A percentile compares a stretch with the other conserved stretches of the same genome.
phyloP scores from a whole-genome alignment of 345 rosid genomes.

The Lenwebbia sp. region DNA sequence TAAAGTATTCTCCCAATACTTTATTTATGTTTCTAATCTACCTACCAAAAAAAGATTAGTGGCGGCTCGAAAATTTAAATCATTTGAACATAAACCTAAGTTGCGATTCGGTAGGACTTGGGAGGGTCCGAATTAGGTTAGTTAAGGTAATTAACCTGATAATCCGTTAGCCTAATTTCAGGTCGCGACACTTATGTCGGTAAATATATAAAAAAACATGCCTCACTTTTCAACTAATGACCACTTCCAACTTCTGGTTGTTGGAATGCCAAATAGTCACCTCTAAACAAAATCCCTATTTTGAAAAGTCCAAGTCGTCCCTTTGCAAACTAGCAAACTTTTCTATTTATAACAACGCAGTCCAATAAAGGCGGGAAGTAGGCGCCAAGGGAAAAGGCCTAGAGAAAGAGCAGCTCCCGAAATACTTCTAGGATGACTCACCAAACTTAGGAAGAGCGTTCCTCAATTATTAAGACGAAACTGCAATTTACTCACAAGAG shows the following conservation, averaged over 20 bases:
- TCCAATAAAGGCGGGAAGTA: neutral
- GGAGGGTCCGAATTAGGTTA: too few species aligned
- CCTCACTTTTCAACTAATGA: neutral
- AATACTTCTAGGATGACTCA: neutral
- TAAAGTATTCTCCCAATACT: too few species aligned
- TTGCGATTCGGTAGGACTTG: too few species aligned
- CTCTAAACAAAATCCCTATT: neutral
- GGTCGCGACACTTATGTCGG: too few species aligned
- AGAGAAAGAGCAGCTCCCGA: neutral
- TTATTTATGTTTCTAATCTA: too few species aligned
- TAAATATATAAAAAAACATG: too few species aligned
- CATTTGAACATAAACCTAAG: too few species aligned
- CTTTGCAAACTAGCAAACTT: neutral
- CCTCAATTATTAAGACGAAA: neutral
- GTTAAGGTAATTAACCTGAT: too few species aligned
- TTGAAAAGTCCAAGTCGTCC: neutral
- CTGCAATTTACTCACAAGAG: neutral
- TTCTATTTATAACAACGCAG: neutral
- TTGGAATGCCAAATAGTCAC: neutral
- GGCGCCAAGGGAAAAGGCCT: neutral
- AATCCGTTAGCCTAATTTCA: too few species aligned
- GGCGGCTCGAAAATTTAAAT: too few species aligned
- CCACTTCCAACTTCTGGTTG: neutral
- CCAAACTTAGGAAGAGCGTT: neutral
- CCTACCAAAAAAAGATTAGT: too few species aligned